Evolutionary conservation across 2,329 filamentous ascomycete species (phyloP).

Genomic region (Paecilomyces dactylethromorphus): DNA sequence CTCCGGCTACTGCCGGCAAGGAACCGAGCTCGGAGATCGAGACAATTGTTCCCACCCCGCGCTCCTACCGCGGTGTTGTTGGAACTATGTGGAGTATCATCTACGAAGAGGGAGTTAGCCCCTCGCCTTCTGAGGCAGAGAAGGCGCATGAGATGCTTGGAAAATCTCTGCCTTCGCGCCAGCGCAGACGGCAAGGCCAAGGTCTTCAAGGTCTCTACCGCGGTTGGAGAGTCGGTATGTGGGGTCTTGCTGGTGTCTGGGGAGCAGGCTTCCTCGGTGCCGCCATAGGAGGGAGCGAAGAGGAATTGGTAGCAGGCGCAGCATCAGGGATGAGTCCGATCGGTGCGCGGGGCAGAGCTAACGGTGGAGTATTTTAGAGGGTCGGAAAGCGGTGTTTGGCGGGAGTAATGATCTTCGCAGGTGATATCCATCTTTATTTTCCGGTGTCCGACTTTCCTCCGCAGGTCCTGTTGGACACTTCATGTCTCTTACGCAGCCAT

Average conservation of each 20-base stretch:
- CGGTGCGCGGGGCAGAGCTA: background rate
- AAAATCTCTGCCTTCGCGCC: slow-evolving; percentile 28
- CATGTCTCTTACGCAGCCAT: background rate
- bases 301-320: slow-evolving; percentile 24
- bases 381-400: background rate
- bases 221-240: slow-evolving; percentile 52
- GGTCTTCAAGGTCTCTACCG: slow-evolving; percentile 51
- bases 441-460: background rate
- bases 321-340: slow-evolving; percentile 6
- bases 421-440: background rate
- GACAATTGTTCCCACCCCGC: slow-evolving; percentile 68
- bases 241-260: slow-evolving; percentile 51
- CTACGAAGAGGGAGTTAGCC: slow-evolving; percentile 64
- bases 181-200: slow-evolving; percentile 46
- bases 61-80: slow-evolving; percentile 77
- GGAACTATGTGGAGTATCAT: slow-evolving; percentile 86
- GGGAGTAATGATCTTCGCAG: background rate
- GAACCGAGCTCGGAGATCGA: slow-evolving; percentile 41
- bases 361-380: background rate
- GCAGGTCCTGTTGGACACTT: background rate
- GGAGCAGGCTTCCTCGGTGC: slow-evolving; percentile 41
- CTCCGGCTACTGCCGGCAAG: slow-evolving; percentile 5
- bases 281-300: slow-evolving; percentile 22
- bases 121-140: slow-evolving; percentile 40
- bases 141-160: slow-evolving; percentile 26